Conservation (phyloP, 106 monocot species). For the Dactylorhiza incarnata region DNA sequence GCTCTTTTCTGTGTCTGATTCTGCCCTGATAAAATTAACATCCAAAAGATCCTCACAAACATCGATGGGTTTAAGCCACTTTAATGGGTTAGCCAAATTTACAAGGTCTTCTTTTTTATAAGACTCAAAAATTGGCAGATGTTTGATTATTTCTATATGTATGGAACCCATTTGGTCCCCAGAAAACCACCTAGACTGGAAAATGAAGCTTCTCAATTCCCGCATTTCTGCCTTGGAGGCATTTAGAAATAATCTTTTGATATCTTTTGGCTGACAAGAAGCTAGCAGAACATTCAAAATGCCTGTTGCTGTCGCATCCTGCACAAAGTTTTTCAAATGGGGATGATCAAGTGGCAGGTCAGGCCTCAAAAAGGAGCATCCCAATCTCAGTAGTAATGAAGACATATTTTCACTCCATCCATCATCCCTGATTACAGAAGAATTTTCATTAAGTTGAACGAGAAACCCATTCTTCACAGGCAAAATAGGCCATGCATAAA, state of each 20-base stretch:
- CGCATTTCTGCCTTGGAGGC: constrained; percentile 70
- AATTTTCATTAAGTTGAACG: constrained; percentile 56
- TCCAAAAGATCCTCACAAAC: constrained; percentile 68
- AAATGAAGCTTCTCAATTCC: constrained; percentile 80
- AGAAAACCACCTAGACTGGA: constrained; percentile 96
- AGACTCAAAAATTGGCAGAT: constrained; percentile 85
- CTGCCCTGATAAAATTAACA: constrained; percentile 69
- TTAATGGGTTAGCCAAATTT: constrained; percentile 52
- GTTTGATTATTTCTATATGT: constrained; percentile 66
- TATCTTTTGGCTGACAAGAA: constrained; percentile 28
- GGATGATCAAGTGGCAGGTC: constrained; percentile 77
- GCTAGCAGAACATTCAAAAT: constrained; percentile 69
- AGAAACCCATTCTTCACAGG: constrained; percentile 63
- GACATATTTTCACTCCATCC: constrained; percentile 95
- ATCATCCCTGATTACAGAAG: constrained; percentile 75
- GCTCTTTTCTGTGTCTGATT: constrained; percentile 68
- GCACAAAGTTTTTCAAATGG: constrained; percentile 71
- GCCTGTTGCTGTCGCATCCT: constrained; percentile 74
- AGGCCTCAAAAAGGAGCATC: constrained; percentile 58
- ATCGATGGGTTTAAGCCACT: constrained; percentile 86
- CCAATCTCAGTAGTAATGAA: constrained; percentile 70
- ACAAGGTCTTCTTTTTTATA: constrained; percentile 50
- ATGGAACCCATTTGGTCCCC: constrained; percentile 34
- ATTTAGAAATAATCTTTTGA: constrained; percentile 42
- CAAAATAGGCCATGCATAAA: constrained; percentile 79